Evolutionary conservation across 176 grass and related monocot species (phyloP).

Genomic region (Triticum dicoccoides): DNA sequence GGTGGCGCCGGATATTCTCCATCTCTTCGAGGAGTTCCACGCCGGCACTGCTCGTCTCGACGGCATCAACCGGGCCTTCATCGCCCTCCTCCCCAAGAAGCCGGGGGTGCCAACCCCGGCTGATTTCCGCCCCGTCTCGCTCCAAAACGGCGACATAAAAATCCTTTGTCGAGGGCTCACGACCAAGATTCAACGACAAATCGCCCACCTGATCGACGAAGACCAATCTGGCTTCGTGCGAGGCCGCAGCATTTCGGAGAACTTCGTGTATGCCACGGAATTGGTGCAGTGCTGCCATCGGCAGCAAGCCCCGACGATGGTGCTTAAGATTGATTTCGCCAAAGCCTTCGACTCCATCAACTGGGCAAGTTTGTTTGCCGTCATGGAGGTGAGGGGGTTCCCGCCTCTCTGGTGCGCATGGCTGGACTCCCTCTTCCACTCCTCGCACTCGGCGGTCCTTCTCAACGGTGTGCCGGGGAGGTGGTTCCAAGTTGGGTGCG

Average conservation of each 20-base stretch:
- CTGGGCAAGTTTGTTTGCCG: not conserved
- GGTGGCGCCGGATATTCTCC: not conserved
- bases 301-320: not conserved
- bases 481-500: too few relatives aligned
- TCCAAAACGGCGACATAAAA: not conserved
- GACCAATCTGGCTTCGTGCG: not conserved
- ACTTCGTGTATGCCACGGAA: not conserved
- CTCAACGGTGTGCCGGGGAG: too few relatives aligned
- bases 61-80: not conserved
- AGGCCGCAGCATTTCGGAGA: not conserved
- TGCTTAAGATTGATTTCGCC: not conserved
- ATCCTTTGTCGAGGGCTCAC: not conserved
- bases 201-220: not conserved
- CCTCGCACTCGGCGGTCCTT: too few relatives aligned
- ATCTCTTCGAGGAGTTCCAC: not conserved
- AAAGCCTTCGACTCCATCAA: not conserved
- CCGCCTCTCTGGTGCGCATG: not conserved
- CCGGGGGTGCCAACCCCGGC: rapidly evolving
- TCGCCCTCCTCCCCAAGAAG: not conserved
- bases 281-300: not conserved
- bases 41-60: not conserved
- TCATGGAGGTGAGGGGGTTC: not conserved
- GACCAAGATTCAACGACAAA: not conserved
- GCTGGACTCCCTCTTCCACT: not conserved
- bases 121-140: not conserved